A percentile compares a stretch with the other conserved stretches of the same genome.
These are phyloP conservation scores for Pseudopyrenochaeta lycopersici DNA, from an alignment of 2,329 filamentous ascomycete species.

Conservation along the genomic window DNA sequence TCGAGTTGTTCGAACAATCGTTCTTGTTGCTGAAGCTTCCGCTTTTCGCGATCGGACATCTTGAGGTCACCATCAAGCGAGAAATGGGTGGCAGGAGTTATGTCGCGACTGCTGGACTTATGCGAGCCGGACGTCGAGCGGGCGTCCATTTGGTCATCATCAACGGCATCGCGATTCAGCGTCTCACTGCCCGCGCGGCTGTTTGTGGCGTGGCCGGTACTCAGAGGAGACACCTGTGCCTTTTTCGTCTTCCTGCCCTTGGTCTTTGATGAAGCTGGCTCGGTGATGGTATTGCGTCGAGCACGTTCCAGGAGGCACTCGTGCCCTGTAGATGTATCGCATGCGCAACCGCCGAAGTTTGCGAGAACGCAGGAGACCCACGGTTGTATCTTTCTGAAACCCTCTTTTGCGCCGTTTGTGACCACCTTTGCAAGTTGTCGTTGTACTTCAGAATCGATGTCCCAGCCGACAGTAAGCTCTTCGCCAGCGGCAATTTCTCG, in stretches of 20 bases:
- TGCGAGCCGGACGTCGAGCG: conserved; percentile 66
- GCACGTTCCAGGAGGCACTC: conserved; percentile 49
- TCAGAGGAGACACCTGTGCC: conserved; percentile 62
- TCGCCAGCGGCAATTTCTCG: conserved; percentile 75
- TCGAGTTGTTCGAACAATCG: conserved; percentile 70
- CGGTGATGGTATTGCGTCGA: conserved; percentile 41
- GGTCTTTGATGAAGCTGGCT: conserved; percentile 49
- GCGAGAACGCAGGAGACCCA: conserved; percentile 77
- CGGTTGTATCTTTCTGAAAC: conserved; percentile 67
- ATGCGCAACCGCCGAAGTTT: conserved; percentile 83
- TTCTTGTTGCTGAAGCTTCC: conserved; percentile 70
- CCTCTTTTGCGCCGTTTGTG: conserved; percentile 68
- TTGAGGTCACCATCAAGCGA: conserved; percentile 57
- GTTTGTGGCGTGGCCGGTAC: conserved; percentile 61
- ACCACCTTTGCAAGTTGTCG: conserved; percentile 70
- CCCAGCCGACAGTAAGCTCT: conserved; percentile 73
- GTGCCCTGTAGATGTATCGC: conserved; percentile 57
- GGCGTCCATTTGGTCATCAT: conserved; percentile 65
- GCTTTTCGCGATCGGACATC: conserved; percentile 68
- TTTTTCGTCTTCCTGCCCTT: conserved; percentile 60
- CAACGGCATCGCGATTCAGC: conserved; percentile 58
- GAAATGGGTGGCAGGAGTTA: conserved; percentile 66
- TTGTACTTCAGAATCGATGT: conserved; percentile 59
- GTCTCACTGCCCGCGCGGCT: conserved; percentile 69
- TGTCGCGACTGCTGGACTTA: conserved; percentile 67